These are phyloP conservation scores for Chenopodium suecicum DNA, from an alignment of 148 eudicot species.

Conservation along the genomic window DNA sequence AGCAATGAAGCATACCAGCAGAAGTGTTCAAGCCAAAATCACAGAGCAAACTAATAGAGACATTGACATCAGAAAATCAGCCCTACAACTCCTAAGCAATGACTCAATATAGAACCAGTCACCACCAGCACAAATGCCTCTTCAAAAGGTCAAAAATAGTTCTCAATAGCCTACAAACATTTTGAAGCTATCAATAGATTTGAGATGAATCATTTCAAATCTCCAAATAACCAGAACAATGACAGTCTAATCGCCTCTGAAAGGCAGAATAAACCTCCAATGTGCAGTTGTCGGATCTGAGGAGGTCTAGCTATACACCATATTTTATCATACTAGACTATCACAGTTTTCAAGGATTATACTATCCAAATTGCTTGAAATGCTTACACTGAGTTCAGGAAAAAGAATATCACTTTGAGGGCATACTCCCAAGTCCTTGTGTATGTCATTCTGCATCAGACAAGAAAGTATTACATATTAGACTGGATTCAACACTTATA, in stretches of 20 bases:
- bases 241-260: neutral
- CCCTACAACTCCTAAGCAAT: neutral
- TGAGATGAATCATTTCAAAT: neutral
- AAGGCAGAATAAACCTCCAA: neutral
- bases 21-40: neutral
- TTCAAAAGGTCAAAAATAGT: neutral
- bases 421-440: constrained; percentile 95
- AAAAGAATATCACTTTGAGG: constrained; percentile 97
- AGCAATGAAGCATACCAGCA: neutral
- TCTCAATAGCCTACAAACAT: neutral
- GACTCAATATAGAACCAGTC: neutral
- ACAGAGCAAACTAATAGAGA: neutral
- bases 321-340: neutral
- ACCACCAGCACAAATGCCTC: constrained; percentile 3
- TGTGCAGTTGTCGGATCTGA: neutral
- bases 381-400: constrained; percentile 84
- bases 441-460: constrained; percentile 72
- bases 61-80: neutral
- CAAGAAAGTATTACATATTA: neutral
- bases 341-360: neutral
- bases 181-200: neutral
- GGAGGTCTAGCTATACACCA: neutral
- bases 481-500: neutral
- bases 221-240: neutral
- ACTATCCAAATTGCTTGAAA: constrained; percentile 10